Percentiles rank a stretch among this genome's conserved stretches.
Evolutionary conservation across 2,329 filamentous ascomycete genomes (phyloP).

Genomic region (Ophiostoma populinum): DNA sequence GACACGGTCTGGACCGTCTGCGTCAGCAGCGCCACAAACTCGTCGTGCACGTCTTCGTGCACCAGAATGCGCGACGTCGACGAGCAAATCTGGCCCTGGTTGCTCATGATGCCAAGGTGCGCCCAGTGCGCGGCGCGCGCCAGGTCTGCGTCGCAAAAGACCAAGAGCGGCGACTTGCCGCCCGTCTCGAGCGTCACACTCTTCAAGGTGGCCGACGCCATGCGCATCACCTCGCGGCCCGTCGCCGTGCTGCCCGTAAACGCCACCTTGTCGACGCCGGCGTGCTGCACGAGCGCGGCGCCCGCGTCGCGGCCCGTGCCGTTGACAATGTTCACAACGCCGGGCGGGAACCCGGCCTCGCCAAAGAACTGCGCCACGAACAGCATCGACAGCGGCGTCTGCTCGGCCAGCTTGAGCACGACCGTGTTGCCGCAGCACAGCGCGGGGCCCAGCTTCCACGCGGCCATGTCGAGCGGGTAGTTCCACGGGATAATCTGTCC

Average conservation of each 20-base stretch:
- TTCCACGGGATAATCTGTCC: conserved; percentile 64
- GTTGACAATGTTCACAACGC: conserved; percentile 56
- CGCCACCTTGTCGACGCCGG: conserved; percentile 51
- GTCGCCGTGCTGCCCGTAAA: conserved; percentile 57
- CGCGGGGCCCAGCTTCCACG: conserved; percentile 55
- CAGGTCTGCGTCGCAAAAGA: conserved; percentile 43
- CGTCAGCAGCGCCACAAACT: conserved; percentile 47
- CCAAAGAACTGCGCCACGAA: conserved; percentile 46
- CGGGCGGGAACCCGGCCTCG: conserved; percentile 57
- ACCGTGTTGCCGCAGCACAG: conserved; percentile 43
- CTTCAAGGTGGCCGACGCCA: conserved; percentile 41
- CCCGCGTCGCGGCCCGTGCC: conserved; percentile 50
- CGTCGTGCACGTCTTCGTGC: conserved; percentile 37
- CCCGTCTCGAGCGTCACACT: conserved; percentile 42
- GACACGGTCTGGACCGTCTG: conserved; percentile 36
- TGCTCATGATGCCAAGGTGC: conserved; percentile 31
- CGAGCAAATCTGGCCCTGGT: conserved; percentile 44
- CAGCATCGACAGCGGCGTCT: conserved; percentile 41
- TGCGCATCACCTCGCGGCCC: conserved; percentile 50
- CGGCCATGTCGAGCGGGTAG: conserved; percentile 52
- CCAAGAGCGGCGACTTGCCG: conserved; percentile 40
- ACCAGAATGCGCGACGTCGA: conserved; percentile 44
- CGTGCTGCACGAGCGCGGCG: conserved; percentile 45
- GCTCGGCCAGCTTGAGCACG: conserved; percentile 43
- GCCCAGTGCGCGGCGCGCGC: conserved; percentile 42